Evolutionary conservation across 2,329 filamentous ascomycete genomes (phyloP).

Genomic region (Aspergillus sp.): DNA sequence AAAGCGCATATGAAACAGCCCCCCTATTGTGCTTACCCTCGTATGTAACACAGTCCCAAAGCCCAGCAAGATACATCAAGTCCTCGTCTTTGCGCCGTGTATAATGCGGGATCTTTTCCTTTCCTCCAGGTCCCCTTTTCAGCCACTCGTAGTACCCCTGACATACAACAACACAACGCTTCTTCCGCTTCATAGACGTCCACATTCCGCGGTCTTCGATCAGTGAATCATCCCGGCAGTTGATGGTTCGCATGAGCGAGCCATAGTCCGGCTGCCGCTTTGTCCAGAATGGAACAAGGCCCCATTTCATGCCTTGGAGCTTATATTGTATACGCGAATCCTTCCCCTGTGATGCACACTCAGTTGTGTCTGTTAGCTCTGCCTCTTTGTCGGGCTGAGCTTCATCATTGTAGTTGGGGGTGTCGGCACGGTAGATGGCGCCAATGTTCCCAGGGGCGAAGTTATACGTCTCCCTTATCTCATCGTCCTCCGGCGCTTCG

Average conservation of each 20-base stretch:
- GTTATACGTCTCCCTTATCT: conserved; percentile 77
- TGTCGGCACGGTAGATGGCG: conserved; percentile 78
- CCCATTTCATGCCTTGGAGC: conserved; percentile 94
- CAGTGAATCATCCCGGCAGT: conserved; percentile 88
- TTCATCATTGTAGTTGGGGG: conserved; percentile 48
- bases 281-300: conserved; percentile 89
- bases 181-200: conserved; percentile 84
- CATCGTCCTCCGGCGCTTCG: conserved; percentile 70
- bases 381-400: conserved; percentile 6
- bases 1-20: not conserved
- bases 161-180: conserved; percentile 82
- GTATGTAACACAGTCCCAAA: conserved; percentile 87
- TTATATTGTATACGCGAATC: conserved; percentile 57
- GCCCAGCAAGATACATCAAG: conserved; percentile 83
- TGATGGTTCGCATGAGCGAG: conserved; percentile 83
- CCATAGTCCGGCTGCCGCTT: conserved; percentile 78
- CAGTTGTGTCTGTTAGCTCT: not conserved
- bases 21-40: conserved; percentile 56
- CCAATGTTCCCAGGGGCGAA: conserved; percentile 87
- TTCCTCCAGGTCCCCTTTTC: conserved; percentile 68
- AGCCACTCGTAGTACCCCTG: conserved; percentile 98
- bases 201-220: conserved; percentile 78
- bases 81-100: conserved; percentile 77
- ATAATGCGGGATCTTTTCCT: conserved; percentile 82
- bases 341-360: not conserved